Conservation (phyloP, 2,329 filamentous ascomycete species). For the Chaetothyriales sp. region DNA sequence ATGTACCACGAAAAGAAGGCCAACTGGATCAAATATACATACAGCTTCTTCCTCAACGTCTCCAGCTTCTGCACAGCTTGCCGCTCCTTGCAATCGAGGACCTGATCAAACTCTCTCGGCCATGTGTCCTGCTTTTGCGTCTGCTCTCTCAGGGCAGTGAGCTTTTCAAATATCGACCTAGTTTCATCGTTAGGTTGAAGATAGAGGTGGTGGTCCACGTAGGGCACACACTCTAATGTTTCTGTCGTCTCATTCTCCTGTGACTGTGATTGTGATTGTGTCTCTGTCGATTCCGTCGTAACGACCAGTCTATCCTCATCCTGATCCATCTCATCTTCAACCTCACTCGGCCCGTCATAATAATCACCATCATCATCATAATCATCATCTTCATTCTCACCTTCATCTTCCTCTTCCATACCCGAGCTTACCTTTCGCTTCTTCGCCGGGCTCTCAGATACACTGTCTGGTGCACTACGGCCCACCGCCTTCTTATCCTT, state of each 20-base stretch:
- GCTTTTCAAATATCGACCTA: neutral
- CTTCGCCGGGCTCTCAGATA: neutral
- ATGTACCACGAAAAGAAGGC: too few species aligned
- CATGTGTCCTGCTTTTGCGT: neutral
- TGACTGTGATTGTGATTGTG: too few species aligned
- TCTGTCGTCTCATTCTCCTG: neutral
- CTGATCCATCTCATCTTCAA: neutral
- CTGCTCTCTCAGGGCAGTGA: neutral
- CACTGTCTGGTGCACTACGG: neutral
- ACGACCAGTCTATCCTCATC: neutral
- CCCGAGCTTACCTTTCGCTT: neutral
- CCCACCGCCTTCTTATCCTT: too few species aligned
- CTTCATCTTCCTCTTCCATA: neutral
- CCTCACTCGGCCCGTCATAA: neutral
- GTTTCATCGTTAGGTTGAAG: neutral
- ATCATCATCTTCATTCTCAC: neutral
- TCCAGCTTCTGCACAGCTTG: neutral
- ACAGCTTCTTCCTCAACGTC: neutral
- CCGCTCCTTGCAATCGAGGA: neutral
- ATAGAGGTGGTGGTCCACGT: neutral
- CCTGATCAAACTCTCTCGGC: neutral
- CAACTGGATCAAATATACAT: neutral
- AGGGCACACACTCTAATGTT: neutral
- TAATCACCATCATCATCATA: neutral
- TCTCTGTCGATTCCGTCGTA: neutral